Conservation (phyloP, 2,329 filamentous ascomycete genomes). For the Colletotrichum incanum region DNA sequence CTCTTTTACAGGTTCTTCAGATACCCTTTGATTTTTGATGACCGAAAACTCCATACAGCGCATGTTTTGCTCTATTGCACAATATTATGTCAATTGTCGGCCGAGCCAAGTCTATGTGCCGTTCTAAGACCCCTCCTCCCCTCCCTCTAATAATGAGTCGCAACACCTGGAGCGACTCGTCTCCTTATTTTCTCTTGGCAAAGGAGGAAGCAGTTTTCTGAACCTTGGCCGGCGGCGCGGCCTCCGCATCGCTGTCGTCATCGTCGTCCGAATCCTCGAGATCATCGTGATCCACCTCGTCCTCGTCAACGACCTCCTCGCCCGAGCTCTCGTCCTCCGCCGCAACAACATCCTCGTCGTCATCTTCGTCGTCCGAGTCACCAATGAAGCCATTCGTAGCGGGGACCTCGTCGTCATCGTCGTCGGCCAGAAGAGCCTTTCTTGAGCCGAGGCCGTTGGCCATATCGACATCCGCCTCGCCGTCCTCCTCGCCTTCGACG, state of each 20-base stretch:
- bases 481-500: slow-evolving; percentile 83
- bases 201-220: slow-evolving; percentile 57
- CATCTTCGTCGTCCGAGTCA: slow-evolving; percentile 72
- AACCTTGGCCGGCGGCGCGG: slow-evolving; percentile 63
- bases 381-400: slow-evolving; percentile 69
- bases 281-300: slow-evolving; percentile 74
- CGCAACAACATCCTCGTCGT: slow-evolving; percentile 57
- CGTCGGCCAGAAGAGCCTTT: slow-evolving; percentile 61
- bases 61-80: slow-evolving; percentile 36
- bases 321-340: slow-evolving; percentile 63
- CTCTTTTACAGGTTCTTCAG: background rate
- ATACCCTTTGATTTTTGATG: slow-evolving; percentile 30
- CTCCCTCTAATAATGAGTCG: slow-evolving; percentile 8
- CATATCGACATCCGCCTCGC: slow-evolving; percentile 51
- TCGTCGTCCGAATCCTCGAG: slow-evolving; percentile 71
- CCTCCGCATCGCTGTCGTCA: slow-evolving; percentile 67
- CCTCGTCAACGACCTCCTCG: slow-evolving; percentile 68
- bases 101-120: slow-evolving; percentile 42
- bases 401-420: slow-evolving; percentile 72
- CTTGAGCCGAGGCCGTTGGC: slow-evolving; percentile 51
- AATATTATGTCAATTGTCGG: slow-evolving; percentile 43
- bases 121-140: slow-evolving; percentile 25
- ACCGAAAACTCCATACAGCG: slow-evolving; percentile 37
- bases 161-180: slow-evolving; percentile 1
- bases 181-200: slow-evolving; percentile 55